Percentiles rank a stretch among this genome's conserved stretches.
Evolutionary conservation across 805 yeast genomes (phyloP).

Genomic region (Schizosaccharomyces lindneri): DNA sequence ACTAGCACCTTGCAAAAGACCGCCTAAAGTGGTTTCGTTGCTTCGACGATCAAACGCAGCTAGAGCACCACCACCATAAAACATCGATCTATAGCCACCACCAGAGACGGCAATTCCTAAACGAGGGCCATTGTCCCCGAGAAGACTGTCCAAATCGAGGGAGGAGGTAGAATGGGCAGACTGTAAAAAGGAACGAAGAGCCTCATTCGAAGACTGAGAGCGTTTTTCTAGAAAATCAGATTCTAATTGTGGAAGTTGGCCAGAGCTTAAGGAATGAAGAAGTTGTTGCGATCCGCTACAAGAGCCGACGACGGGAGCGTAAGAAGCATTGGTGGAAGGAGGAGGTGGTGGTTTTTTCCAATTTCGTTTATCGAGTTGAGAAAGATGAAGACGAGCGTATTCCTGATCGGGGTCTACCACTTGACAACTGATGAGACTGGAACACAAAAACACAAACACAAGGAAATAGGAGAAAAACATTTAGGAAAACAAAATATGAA

Average conservation of each 20-base stretch:
- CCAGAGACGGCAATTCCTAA: conserved; percentile 40
- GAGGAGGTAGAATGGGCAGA: not conserved
- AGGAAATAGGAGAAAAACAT: no score
- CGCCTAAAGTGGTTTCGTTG: conserved; percentile 19
- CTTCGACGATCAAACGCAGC: conserved; percentile 24
- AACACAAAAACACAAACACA: no score
- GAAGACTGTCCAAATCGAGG: not conserved
- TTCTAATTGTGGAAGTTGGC: not conserved
- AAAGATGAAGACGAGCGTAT: not conserved
- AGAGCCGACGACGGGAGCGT: not conserved
- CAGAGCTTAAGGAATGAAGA: not conserved
- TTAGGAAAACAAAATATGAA: no score
- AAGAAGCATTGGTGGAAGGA: not conserved
- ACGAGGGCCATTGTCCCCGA: not conserved
- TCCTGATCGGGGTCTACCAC: no score
- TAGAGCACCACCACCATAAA: conserved; percentile 30
- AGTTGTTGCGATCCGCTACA: not conserved
- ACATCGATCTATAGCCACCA: conserved; percentile 59
- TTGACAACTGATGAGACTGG: no score
- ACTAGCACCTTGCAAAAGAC: conserved; percentile 27
- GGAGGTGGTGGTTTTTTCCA: not conserved
- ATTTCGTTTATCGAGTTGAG: not conserved
- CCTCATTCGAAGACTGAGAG: not conserved
- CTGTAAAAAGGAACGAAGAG: not conserved
- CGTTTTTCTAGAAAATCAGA: not conserved